phyloP scores from a whole-genome alignment of 2,329 filamentous ascomycete species.

The Domatiomyces catenatus region DNA sequence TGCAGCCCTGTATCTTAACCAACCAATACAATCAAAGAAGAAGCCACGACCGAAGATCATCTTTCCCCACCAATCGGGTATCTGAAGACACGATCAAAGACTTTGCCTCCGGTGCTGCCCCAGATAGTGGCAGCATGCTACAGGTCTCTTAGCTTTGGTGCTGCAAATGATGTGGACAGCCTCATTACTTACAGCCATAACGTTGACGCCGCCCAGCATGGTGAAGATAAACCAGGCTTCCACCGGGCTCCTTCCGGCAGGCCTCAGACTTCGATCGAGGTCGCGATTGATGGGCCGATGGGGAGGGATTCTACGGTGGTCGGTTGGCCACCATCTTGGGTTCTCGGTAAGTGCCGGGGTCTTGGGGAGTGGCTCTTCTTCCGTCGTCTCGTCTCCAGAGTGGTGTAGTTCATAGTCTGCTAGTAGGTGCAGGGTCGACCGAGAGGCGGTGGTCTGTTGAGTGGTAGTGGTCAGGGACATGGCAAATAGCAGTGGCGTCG shows the following conservation, averaged over 20 bases:
- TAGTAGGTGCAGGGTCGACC: slow-evolving; percentile 1
- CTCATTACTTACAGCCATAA: slow-evolving; percentile 27
- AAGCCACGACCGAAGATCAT: not conserved
- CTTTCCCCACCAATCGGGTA: slow-evolving; percentile 40
- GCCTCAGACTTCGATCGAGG: slow-evolving; percentile 27
- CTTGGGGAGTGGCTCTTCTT: slow-evolving; percentile 1
- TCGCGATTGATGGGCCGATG: slow-evolving; percentile 33
- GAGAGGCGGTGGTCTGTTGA: slow-evolving; percentile 4
- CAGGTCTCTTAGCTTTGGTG: not conserved
- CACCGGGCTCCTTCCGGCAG: slow-evolving; percentile 27
- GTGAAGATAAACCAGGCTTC: slow-evolving; percentile 35
- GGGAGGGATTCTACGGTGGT: slow-evolving; percentile 33
- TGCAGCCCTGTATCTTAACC: not conserved
- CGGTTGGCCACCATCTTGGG: slow-evolving; percentile 31
- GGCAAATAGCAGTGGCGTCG: not conserved
- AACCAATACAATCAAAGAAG: not conserved
- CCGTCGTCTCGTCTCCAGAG: slow-evolving; percentile 3
- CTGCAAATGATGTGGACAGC: too few species aligned
- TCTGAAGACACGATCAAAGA: slow-evolving; percentile 35
- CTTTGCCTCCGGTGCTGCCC: slow-evolving; percentile 34
- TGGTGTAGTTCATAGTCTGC: slow-evolving; percentile 11
- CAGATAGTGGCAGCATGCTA: slow-evolving; percentile 23
- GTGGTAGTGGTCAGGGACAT: slow-evolving; percentile 1
- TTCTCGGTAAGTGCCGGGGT: slow-evolving; percentile 14
- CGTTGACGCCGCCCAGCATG: slow-evolving; percentile 35